Base-by-base conservation (phyloP, 1,284 basidiomycete species). In the Ustilago xerochloae region DNA sequence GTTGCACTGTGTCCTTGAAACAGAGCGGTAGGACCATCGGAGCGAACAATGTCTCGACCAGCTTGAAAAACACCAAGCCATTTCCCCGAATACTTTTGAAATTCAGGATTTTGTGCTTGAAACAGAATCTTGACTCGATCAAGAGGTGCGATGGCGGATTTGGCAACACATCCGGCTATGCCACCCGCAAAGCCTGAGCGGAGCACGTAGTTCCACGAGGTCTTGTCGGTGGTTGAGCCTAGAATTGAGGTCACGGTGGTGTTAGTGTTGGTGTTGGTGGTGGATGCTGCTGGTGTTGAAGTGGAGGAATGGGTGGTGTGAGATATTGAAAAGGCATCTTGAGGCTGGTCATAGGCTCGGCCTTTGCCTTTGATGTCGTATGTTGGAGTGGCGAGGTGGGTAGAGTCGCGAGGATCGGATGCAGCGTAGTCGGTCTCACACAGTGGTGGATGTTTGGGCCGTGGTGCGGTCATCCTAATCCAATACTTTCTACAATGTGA, bases 61-160 rank as follows among this genome's bases (percentile, higher is more conserved):
- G 97, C 97, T 59, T 89, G 87, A 78, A 92, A 90, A 16, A 94
- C 90, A 32, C 97, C 94, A 69, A 89, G 89, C 91, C 92, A 95
- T 20, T 90, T 88, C 46, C 93, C 93, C 92, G 73, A 61, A 87
- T 96, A 99, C 85, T 95, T 92, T 82, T 90, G 89, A 82, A 93
- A 99, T 70, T 98, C 95, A 2, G 93, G 92, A 85, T 97, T 97
- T 9, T 93, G 93, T 0, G 97, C 94, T 85, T 99, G 97, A 84
- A 99, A 98, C 55, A 99, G 89, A 79, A 99, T 99, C 87, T 99
- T 99, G 81, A 99, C 95, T 78, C 97, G 89, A 85, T 99, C 97
- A 28, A 99, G 88, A 1, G 97, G 97, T 22, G 97, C 97, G 58
- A 99, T 94, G 20, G 92, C 91, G 8, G 97, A 96, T 86, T 99